These are phyloP conservation scores for Trichoderma arundinaceum DNA, from an alignment of 2,329 filamentous ascomycete species.

Conservation along the genomic window DNA sequence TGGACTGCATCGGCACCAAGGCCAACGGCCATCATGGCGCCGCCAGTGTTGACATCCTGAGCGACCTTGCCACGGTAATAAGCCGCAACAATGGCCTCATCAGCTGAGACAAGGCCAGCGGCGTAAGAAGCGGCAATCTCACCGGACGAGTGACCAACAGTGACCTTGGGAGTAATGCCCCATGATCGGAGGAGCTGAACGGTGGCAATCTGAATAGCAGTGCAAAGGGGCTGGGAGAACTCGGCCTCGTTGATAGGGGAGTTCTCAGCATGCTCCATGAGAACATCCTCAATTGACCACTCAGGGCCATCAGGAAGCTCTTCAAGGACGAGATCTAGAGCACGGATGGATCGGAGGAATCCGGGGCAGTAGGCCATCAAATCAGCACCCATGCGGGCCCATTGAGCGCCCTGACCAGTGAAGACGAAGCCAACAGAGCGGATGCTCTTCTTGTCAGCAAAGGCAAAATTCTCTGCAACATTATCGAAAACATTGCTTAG, in stretches of 20 bases:
- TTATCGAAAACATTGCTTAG: neutral
- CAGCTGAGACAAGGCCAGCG: constrained; percentile 43
- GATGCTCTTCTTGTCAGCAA: neutral
- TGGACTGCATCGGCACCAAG: constrained; percentile 39
- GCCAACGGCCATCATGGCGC: constrained; percentile 50
- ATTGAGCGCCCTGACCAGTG: constrained; percentile 47
- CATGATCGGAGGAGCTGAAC: constrained; percentile 31
- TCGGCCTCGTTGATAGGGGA: constrained; percentile 30
- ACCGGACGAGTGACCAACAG: constrained; percentile 52
- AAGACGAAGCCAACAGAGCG: constrained; percentile 37
- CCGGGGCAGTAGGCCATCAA: constrained; percentile 31
- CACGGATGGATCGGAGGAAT: constrained; percentile 23
- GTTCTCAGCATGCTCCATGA: constrained; percentile 4
- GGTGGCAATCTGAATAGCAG: constrained; percentile 45
- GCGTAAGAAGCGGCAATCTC: constrained; percentile 55
- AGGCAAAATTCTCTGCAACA: neutral
- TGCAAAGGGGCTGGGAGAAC: constrained; percentile 42
- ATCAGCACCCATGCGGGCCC: constrained; percentile 42
- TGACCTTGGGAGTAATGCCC: constrained; percentile 43
- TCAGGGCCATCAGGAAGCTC: neutral
- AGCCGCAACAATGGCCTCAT: constrained; percentile 47
- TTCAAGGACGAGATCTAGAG: constrained; percentile 1
- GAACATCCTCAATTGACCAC: constrained; percentile 22
- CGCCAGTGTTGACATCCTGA: constrained; percentile 26
- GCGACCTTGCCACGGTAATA: constrained; percentile 47